Conservation (phyloP, 2,329 filamentous ascomycete species). For the Aspergillus neotritici region DNA sequence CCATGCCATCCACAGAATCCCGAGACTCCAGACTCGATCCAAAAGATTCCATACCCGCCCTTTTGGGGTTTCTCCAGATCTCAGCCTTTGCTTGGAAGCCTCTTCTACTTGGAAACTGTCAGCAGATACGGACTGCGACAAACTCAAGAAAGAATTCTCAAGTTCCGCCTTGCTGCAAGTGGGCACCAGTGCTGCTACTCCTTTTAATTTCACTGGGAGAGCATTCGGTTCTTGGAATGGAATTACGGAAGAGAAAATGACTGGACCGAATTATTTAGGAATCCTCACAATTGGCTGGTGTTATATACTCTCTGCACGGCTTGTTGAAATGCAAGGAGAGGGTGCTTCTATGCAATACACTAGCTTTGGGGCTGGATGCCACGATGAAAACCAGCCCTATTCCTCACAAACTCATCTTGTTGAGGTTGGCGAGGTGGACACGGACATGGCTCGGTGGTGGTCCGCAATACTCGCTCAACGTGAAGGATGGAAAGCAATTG, state of each 20-base stretch:
- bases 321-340: constrained; percentile 11
- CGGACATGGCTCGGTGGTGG: constrained; percentile 13
- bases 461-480: constrained; percentile 12
- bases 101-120: constrained; percentile 9
- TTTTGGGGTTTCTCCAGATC: constrained; percentile 1
- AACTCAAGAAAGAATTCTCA: constrained; percentile 4
- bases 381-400: neutral
- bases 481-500: constrained; percentile 13
- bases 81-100: constrained; percentile 4
- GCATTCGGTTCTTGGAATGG: constrained; percentile 6
- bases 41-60: neutral
- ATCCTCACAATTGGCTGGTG: constrained; percentile 14
- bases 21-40: constrained; percentile 4
- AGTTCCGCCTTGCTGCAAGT: constrained; percentile 1
- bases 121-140: constrained; percentile 6
- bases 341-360: constrained; percentile 10
- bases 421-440: constrained; percentile 12
- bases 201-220: constrained; percentile 4
- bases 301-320: constrained; percentile 12
- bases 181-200: constrained; percentile 5
- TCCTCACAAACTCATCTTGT: neutral
- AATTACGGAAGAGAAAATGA: neutral
- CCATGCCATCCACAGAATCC: constrained; percentile 8
- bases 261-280: constrained; percentile 7
- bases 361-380: neutral